These are phyloP conservation scores for Penicillium thymicola DNA, from an alignment of 2,329 filamentous ascomycete genomes.

Conservation along the genomic window DNA sequence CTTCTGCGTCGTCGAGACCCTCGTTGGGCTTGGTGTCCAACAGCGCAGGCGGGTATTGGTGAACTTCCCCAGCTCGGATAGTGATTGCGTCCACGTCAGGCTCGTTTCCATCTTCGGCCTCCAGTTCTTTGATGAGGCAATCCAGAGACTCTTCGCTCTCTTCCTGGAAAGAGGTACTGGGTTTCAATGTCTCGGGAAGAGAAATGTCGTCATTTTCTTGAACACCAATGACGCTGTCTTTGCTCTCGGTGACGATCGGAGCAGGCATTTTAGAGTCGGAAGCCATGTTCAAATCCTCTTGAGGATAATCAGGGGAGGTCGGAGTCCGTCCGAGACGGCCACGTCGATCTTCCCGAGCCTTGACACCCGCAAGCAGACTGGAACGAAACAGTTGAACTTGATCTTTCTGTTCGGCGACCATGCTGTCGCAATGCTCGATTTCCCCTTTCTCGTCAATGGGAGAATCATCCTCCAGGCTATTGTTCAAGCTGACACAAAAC, in stretches of 20 bases:
- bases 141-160: conserved; percentile 73
- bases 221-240: neutral
- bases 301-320: neutral
- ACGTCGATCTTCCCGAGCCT: neutral
- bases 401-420: neutral
- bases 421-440: neutral
- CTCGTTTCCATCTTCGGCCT: conserved; percentile 72
- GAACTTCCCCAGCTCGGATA: conserved; percentile 52
- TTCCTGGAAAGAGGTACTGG: neutral
- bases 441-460: neutral
- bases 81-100: conserved; percentile 60
- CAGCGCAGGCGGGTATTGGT: conserved; percentile 67
- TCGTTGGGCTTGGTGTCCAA: conserved; percentile 71
- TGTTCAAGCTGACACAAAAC: neutral
- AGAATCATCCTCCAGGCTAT: neutral
- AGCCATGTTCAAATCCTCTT: neutral
- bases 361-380: neutral
- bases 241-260: neutral
- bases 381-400: neutral
- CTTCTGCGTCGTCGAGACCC: conserved; percentile 71
- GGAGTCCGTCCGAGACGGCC: neutral
- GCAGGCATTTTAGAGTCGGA: neutral
- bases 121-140: conserved; percentile 80
- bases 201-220: neutral
- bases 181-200: neutral